Evolutionary conservation across 2,329 filamentous ascomycete species (phyloP).

Genomic region (Phialophora chinensis): DNA sequence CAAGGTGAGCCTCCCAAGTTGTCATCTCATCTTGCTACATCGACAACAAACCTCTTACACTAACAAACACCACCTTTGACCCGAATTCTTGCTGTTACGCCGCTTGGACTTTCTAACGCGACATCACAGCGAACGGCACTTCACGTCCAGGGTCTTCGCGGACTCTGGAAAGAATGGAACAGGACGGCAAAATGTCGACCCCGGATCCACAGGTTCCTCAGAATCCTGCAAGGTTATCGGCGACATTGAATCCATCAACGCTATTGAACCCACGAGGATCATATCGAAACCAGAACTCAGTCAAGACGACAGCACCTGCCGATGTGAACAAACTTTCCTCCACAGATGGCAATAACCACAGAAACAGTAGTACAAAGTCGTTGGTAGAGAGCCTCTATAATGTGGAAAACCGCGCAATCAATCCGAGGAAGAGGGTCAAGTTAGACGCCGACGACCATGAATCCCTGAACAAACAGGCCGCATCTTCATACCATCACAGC

Average conservation of each 20-base stretch:
- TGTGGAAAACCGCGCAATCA: conserved; percentile 68
- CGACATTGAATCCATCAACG: conserved; percentile 5
- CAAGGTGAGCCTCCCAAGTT: conserved; percentile 24
- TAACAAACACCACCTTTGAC: not conserved
- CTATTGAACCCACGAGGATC: conserved; percentile 2
- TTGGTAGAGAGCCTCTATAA: conserved; percentile 78
- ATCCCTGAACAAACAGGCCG: conserved; percentile 12
- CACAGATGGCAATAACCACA: conserved; percentile 7
- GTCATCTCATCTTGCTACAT: not conserved
- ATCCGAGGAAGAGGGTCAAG: conserved; percentile 71
- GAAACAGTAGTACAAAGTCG: conserved; percentile 43
- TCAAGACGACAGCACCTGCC: not conserved
- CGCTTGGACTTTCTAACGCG: not conserved
- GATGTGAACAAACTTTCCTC: not conserved
- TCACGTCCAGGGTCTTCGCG: not conserved
- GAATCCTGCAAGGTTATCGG: conserved; percentile 4
- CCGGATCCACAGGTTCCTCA: not conserved
- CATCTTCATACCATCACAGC: conserved; percentile 52
- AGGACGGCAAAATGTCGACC: not conserved
- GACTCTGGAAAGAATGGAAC: conserved; percentile 1
- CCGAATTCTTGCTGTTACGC: not conserved
- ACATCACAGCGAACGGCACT: not conserved
- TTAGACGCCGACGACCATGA: conserved; percentile 43
- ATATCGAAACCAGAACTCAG: not conserved
- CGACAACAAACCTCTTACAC: not conserved